Percentiles rank a stretch among this genome's conserved stretches.
Evolutionary conservation across 1,139 yeast genomes (phyloP).

Genomic region (Nematodospora anomalae): DNA sequence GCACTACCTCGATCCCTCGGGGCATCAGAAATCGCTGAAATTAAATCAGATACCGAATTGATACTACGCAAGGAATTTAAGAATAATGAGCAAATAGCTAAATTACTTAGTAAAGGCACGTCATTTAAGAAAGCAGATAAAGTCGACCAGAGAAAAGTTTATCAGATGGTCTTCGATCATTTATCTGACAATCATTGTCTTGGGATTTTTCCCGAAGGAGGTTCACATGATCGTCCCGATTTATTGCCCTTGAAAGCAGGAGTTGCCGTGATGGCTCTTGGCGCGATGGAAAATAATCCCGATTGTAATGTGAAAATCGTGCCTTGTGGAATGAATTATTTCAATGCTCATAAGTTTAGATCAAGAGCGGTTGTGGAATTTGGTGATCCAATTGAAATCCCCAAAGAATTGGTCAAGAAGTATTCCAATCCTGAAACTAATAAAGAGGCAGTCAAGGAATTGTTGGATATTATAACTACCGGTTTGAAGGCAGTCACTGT

Average conservation of each 20-base stretch:
- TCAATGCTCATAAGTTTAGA: conserved; percentile 92
- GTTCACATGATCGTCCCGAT: conserved; percentile 93
- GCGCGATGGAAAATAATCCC: conserved; percentile 77
- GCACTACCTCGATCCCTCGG: conserved; percentile 83
- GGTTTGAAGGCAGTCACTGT: conserved; percentile 89
- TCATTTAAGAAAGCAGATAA: conserved; percentile 73
- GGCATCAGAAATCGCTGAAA: conserved; percentile 65
- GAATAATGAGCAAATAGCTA: conserved; percentile 41
- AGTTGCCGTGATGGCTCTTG: conserved; percentile 96
- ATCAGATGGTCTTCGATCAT: conserved; percentile 78
- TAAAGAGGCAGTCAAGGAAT: conserved; percentile 68
- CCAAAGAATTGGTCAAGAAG: conserved; percentile 59
- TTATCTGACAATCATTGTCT: conserved; percentile 76
- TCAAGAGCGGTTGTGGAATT: conserved; percentile 94
- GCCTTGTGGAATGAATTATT: conserved; percentile 96
- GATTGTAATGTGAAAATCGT: conserved; percentile 78
- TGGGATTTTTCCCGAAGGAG: conserved; percentile 98
- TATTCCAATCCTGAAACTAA: conserved; percentile 57
- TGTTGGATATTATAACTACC: conserved; percentile 69
- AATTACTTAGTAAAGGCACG: conserved; percentile 53
- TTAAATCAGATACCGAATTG: conserved; percentile 74
- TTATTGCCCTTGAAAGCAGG: conserved; percentile 92
- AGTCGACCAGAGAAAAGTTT: conserved; percentile 82
- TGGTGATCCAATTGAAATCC: conserved; percentile 82
- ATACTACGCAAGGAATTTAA: conserved; percentile 73